These are phyloP conservation scores for Globisporangium ultimum DNA, from an alignment of 352 stramenopile genomes.

Conservation along the genomic window DNA sequence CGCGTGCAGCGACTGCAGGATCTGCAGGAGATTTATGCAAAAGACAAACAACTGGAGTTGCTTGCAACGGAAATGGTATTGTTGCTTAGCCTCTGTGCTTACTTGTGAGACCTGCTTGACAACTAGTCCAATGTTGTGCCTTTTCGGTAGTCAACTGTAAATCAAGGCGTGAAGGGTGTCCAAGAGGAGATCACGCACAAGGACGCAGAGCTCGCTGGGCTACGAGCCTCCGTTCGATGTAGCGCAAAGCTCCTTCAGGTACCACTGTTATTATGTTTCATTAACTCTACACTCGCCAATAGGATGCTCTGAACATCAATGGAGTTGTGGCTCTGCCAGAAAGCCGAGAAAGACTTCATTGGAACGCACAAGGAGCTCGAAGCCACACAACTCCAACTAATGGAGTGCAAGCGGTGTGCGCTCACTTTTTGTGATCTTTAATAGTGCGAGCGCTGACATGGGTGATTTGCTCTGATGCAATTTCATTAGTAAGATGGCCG, in stretches of 20 bases:
- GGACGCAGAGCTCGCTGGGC: conserved; percentile 57
- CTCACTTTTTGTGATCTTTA: not conserved
- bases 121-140: too few species aligned
- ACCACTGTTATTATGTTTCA: not conserved
- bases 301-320: not conserved
- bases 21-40: conserved; percentile 77
- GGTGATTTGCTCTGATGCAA: not conserved
- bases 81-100: not conserved
- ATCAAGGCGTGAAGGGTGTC: conserved; percentile 34
- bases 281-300: not conserved
- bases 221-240: conserved; percentile 59
- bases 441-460: not conserved
- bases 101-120: too few species aligned
- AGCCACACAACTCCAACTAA: conserved; percentile 57
- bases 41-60: conserved; percentile 69
- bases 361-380: conserved; percentile 63
- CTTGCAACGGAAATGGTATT: conserved; percentile 54
- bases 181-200: conserved; percentile 69
- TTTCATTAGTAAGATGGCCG: conserved; percentile 29
- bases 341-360: conserved; percentile 72
- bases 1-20: conserved; percentile 77
- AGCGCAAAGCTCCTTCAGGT: conserved; percentile 76
- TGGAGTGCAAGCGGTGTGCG: conserved; percentile 59
- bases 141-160: conserved; percentile 32
- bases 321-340: conserved; percentile 18